Percentiles rank a stretch among this genome's conserved stretches.
These are phyloP conservation scores for Elsinoe fawcettii DNA, from an alignment of 2,329 filamentous ascomycete species.

Conservation along the genomic window DNA sequence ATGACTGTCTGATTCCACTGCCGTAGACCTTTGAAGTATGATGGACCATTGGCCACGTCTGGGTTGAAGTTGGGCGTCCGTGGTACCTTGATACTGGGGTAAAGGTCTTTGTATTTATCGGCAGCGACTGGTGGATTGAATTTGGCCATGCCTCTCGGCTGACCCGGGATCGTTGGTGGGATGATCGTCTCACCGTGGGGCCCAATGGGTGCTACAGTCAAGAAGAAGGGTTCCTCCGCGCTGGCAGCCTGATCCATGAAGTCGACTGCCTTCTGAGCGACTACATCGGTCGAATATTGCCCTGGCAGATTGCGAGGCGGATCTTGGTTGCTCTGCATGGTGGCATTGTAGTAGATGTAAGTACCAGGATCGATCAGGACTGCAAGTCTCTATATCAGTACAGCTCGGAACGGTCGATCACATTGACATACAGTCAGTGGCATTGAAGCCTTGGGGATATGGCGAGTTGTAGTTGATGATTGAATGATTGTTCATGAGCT, in stretches of 20 bases:
- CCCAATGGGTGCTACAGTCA: slow-evolving; percentile 27
- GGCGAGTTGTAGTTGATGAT: slow-evolving; percentile 55
- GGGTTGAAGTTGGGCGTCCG: slow-evolving; percentile 44
- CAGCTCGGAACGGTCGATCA: not conserved
- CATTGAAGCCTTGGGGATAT: slow-evolving; percentile 52
- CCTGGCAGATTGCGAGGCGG: slow-evolving; percentile 49
- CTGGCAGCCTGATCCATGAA: slow-evolving; percentile 41
- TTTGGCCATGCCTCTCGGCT: slow-evolving; percentile 8
- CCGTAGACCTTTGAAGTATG: slow-evolving; percentile 40
- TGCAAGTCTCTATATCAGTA: slow-evolving; percentile 29
- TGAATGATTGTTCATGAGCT: slow-evolving; percentile 59
- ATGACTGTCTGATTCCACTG: slow-evolving; percentile 37
- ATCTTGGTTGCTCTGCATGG: slow-evolving; percentile 52
- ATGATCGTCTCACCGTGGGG: slow-evolving; percentile 24
- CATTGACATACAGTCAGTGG: slow-evolving; percentile 16
- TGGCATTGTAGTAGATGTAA: slow-evolving; percentile 59
- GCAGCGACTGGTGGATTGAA: slow-evolving; percentile 42
- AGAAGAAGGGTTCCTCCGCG: slow-evolving; percentile 24
- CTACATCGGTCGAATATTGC: slow-evolving; percentile 51
- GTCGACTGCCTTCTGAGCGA: slow-evolving; percentile 50
- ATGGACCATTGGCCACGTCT: slow-evolving; percentile 37
- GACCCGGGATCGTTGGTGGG: slow-evolving; percentile 8
- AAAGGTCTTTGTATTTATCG: slow-evolving; percentile 50
- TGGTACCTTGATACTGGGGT: slow-evolving; percentile 47
- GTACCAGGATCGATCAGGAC: slow-evolving; percentile 55